phyloP scores from a whole-genome alignment of 1,284 basidiomycete genomes.

The Ustilago lituana region DNA sequence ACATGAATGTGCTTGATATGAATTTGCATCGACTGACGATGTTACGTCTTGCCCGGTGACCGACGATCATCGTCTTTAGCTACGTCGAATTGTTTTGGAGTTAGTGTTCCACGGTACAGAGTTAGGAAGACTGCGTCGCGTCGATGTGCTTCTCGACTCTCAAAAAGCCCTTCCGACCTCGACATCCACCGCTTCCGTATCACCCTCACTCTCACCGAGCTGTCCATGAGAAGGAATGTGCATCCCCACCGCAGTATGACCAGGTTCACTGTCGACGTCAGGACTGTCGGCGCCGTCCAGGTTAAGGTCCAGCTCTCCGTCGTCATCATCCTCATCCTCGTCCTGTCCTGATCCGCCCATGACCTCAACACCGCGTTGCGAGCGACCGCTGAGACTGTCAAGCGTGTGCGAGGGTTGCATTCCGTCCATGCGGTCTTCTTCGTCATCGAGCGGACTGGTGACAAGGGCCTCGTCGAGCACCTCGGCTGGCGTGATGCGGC shows the following conservation, averaged over 20 bases:
- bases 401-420: slow-evolving; percentile 21
- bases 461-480: slow-evolving; percentile 50
- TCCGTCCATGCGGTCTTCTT: slow-evolving; percentile 37
- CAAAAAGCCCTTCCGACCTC: slow-evolving; percentile 25
- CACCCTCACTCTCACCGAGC: slow-evolving; percentile 4
- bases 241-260: slow-evolving; percentile 5
- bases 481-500: slow-evolving; percentile 41
- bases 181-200: background rate
- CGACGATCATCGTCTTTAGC: too few species aligned
- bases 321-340: slow-evolving; percentile 27
- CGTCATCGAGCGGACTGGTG: slow-evolving; percentile 41
- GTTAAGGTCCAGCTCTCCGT: slow-evolving; percentile 7
- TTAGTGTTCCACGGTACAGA: too few species aligned
- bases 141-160: too few species aligned
- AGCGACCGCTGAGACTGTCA: slow-evolving; percentile 7
- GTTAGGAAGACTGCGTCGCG: too few species aligned
- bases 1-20: too few species aligned
- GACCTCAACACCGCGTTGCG: slow-evolving; percentile 1
- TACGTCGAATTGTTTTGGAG: too few species aligned
- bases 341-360: slow-evolving; percentile 22
- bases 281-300: slow-evolving; percentile 8
- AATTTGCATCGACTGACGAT: too few species aligned
- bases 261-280: slow-evolving; percentile 11
- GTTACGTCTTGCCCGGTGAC: too few species aligned
- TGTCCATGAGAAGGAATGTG: background rate